Evolutionary conservation across 2,329 filamentous ascomycete species (phyloP), one percentile per base, ranked within the genome.

Genomic region (Phialophora chinensis): DNA sequence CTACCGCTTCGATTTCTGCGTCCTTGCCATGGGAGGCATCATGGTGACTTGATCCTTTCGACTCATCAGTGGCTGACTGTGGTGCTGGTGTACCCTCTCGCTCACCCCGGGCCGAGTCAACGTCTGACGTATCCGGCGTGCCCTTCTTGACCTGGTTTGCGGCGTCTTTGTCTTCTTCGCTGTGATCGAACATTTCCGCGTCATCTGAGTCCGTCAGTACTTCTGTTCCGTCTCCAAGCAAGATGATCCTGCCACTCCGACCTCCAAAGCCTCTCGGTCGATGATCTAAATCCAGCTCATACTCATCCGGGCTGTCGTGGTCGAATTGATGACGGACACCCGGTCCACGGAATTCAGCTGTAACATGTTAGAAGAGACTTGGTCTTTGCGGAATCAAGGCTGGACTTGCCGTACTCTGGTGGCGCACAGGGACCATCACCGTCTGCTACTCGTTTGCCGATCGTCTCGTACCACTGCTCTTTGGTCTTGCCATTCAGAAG

Each of bases 381-480:
- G 76, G 76, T 75, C 72, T 75, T 72, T 44, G 71, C 72, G 75
- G 76, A 44, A 73, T 75, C 73, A 77, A 79, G 80, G 81, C 78
- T 78, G 78, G 83, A 88, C 92, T 90, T 94, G 93, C 95, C 95
- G 85, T 98, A 99, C 89, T 99, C 95, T 77, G 94, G 95, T 81
- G 95, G 95, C 79, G 95, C 95, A 84, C 94, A 98, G 79, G 95
- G 95, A 75, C 95, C 95, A 81, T 99, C 95, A 81, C 94, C 95
- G 78, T 94, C 93, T 74, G 93, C 92, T 80, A 99, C 95, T 77
- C 95, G 88, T 83, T 91, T 92, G 75, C 90, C 92, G 79, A 99
- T 91, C 83, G 93, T 90, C 76, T 97, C 92, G 80, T 99, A 99
- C 95, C 95, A 99, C 82, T 97, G 91, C 77, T 97, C 93, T 86